Percentiles rank a stretch among this genome's conserved stretches.
phyloP scores from a whole-genome alignment of 2,329 filamentous ascomycete genomes.

The Neonectria faginata region DNA sequence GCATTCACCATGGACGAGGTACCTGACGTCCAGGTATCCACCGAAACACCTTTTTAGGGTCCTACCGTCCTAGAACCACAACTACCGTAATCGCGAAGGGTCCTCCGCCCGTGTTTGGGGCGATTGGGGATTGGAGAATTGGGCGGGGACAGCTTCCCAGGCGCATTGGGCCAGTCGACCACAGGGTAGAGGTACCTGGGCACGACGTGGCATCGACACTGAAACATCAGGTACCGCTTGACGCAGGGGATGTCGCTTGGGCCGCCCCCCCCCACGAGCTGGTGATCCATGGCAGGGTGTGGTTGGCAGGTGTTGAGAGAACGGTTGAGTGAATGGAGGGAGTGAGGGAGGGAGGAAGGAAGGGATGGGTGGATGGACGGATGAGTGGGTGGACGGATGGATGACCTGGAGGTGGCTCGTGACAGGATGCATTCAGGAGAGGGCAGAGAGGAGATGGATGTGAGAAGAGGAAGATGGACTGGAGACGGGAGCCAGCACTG shows the following conservation, averaged over 20 bases:
- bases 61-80: conserved; percentile 2
- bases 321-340: not conserved
- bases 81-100: conserved; percentile 10
- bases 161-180: not conserved
- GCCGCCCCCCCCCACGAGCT: not conserved
- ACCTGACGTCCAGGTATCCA: not conserved
- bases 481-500: not conserved
- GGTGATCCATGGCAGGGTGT: conserved; percentile 1
- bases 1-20: not conserved
- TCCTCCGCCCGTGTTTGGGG: not conserved
- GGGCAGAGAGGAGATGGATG: not conserved
- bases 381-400: not conserved
- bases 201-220: conserved; percentile 7
- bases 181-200: conserved; percentile 2
- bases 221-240: conserved; percentile 11
- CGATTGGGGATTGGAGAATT: conserved; percentile 9
- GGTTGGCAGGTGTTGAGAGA: not conserved
- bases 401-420: conserved; percentile 1
- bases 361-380: not conserved
- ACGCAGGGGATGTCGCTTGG: conserved; percentile 11
- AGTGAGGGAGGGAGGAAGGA: not conserved
- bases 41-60: conserved; percentile 6
- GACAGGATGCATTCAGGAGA: not conserved
- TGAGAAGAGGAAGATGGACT: not conserved
- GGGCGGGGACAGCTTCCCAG: not conserved